Percentiles rank a stretch among this genome's conserved stretches.
Evolutionary conservation across 116 monocot genomes (phyloP).

Genomic region (Papilionanthe hybrid): DNA sequence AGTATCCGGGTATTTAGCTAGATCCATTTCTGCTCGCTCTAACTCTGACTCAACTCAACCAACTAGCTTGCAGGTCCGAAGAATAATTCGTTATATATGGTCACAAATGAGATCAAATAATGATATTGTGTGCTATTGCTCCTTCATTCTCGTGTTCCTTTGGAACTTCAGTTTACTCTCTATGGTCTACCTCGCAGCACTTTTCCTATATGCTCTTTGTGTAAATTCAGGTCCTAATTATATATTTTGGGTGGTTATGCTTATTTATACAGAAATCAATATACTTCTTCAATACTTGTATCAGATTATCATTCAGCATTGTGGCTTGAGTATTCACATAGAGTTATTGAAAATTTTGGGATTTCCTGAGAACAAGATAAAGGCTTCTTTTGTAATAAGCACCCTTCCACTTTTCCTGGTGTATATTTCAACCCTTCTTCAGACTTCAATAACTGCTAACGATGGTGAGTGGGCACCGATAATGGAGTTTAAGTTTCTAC

Average conservation of each 20-base stretch:
- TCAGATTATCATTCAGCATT: conserved; percentile 95
- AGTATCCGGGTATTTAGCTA: conserved; percentile 23
- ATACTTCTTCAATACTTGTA: conserved; percentile 88
- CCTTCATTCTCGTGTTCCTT: conserved; percentile 79
- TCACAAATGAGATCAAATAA: conserved; percentile 93
- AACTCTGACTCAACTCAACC: conserved; percentile 27
- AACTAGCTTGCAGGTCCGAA: conserved; percentile 76
- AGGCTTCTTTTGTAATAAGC: conserved; percentile 80
- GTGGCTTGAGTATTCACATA: conserved; percentile 51
- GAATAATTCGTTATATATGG: conserved; percentile 76
- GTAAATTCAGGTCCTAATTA: conserved; percentile 91
- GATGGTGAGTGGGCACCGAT: conserved; percentile 89
- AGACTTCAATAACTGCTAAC: conserved; percentile 92
- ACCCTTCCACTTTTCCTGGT: conserved; percentile 85
- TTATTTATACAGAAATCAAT: conserved; percentile 87
- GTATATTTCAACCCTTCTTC: conserved; percentile 78
- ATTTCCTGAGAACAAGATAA: conserved; percentile 70
- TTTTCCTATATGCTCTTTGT: conserved; percentile 96
- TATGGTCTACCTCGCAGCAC: conserved; percentile 78
- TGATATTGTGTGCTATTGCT: conserved; percentile 94
- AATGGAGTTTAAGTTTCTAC: conserved; percentile 43
- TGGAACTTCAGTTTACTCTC: conserved; percentile 95
- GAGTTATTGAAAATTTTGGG: conserved; percentile 55
- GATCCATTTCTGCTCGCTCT: conserved; percentile 47
- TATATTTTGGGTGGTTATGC: conserved; percentile 87